Evolutionary conservation across 306 rosid genomes (phyloP).

Genomic region (Fragaria nilgerrensis): DNA sequence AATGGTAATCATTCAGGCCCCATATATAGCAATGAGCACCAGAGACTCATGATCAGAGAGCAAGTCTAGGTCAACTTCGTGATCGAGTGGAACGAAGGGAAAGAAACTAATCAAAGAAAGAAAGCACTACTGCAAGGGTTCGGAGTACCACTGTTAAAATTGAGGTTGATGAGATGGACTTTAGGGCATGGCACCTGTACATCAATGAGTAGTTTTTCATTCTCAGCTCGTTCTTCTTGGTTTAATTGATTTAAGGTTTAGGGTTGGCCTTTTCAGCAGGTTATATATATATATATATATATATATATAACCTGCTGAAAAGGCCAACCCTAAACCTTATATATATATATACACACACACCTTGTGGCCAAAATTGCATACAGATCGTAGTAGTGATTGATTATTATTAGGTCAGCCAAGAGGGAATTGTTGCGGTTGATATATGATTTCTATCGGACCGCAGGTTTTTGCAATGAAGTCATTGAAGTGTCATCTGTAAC

Average conservation of each 20-base stretch:
- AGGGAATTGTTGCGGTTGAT: slow-evolving; percentile 5
- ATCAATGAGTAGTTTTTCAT: not conserved
- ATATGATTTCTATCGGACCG: slow-evolving; percentile 30
- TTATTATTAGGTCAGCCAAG: slow-evolving; percentile 27
- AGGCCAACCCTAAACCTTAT: too few species aligned
- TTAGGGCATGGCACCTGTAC: not conserved
- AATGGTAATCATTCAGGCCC: slow-evolving; percentile 31
- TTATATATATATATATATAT: slow-evolving; percentile 5
- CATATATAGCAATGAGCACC: slow-evolving; percentile 25
- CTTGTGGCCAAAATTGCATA: slow-evolving; percentile 30
- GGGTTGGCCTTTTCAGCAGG: slow-evolving; percentile 20
- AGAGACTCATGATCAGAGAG: not conserved
- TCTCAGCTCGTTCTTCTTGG: not conserved
- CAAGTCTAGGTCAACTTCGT: slow-evolving; percentile 19
- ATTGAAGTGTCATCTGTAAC: not conserved
- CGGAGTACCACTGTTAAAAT: not conserved
- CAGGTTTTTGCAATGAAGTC: slow-evolving; percentile 22
- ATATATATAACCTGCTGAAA: too few species aligned
- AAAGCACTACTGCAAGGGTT: slow-evolving; percentile 12
- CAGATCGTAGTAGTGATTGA: slow-evolving; percentile 12
- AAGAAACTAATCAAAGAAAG: not conserved
- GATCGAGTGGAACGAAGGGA: not conserved
- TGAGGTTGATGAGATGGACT: not conserved
- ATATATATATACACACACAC: not conserved
- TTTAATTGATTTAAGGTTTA: not conserved